Evolutionary conservation across 2,329 filamentous ascomycete genomes (phyloP), one percentile per base, ranked within the genome.

Genomic region (Tolypocladium album): DNA sequence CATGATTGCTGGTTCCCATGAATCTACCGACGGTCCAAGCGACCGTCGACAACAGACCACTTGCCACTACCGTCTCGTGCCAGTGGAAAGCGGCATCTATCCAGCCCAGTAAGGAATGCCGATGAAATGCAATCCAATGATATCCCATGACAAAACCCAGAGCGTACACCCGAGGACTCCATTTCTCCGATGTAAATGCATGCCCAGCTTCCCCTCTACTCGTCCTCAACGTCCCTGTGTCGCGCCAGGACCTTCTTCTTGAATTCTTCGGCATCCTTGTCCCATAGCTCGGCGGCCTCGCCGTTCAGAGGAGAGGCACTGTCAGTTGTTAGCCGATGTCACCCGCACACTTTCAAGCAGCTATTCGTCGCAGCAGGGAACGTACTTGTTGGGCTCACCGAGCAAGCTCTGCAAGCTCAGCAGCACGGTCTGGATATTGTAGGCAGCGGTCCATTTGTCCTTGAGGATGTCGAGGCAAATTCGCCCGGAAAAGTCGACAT

Each of bases 401-500:
- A 99, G 82, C 70, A 99, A 78, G 75, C 92, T 97, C 77, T 99
- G 94, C 75, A 99, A 77, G 68, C 93, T 97, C 69, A 99, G 75
- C 59, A 99, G 79, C 55, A 99, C 90, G 55, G 89, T 96, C 75
- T 95, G 90, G 63, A 96, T 92, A 71, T 97, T 97, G 82, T 97
- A 95, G 52, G 95, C 92, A 22, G 94, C 92, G 61, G 92, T 96
- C 94, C 94, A 99, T 79, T 97, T 97, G 75, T 97, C 94, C 82
- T 97, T 97, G 65, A 99, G 82, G 67, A 99, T 99, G 71, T 99
- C 95, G 62, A 99, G 82, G 74, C 94, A 99, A 75, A 99, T 99
- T 60, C 94, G 85, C 47, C 94, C 94, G 4, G 89, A 92, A 78
- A 99, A 97, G 78, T 99, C 94, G 67, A 99, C 90, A 69, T 99